Evolutionary conservation across 495 filamentous ascomycete genomes (phyloP), one percentile per base, ranked within the genome.

Genomic region (Hypoxylon lienhwacheense): DNA sequence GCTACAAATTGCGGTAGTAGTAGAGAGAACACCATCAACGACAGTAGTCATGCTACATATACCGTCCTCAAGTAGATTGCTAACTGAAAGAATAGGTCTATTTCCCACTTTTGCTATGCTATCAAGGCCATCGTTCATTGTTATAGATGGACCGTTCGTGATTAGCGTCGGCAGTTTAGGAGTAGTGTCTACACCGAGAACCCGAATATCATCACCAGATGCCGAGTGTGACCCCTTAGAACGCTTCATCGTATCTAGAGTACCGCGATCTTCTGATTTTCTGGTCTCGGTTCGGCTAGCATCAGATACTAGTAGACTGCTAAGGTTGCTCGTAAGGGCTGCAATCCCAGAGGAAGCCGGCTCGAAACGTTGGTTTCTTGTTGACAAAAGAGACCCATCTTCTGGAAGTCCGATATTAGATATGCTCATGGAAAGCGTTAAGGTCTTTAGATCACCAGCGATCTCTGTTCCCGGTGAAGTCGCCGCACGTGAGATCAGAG

Each of bases 261-360:
- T 43, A 35, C 49, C 47, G n/a, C 47, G 41, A 10, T 43, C 56
- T 44, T 53, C 48, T 15, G 47, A 22, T 12, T 61, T 43, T 15
- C 31, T 31, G 19, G 17, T 45, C 11, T 17, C 47, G 32, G 50
- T 26, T n/a, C 39, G 35, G 25, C 53, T 33, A 1, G n/a, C 43
- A 20, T 46, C n/a, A 6, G 36, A 49, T 17, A 26, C 48, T 26
- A 60, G 48, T 40, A 61, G 28, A 28, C 26, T 25, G 0, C 32
- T 39, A 5, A 57, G 31, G 17, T 55, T 52, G 19, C 47, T 31
- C 4, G 47, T 44, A 10, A 58, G 34, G 0, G 12, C 31, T 1
- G 39, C 35, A 24, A 49, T 19, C 4, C 44, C 45, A 14, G 52
- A 47, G 4, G 25, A 28, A n/a, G 41, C 58, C 16, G 56, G 33